Conservation (phyloP, 306 rosid species). For the Vachellia collinsii region DNA sequence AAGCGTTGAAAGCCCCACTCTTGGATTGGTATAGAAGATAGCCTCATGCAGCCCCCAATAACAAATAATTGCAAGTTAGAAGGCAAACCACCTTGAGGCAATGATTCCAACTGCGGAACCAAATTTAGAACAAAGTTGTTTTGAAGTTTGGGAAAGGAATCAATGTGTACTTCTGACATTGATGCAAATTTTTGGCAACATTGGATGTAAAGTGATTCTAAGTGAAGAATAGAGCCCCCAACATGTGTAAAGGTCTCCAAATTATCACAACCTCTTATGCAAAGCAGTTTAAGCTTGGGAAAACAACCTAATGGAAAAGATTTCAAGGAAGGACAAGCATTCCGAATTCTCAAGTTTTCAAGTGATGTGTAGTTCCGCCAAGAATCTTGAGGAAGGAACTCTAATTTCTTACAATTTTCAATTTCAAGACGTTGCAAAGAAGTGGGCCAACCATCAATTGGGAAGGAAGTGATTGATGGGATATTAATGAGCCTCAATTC, state of each 20-base stretch:
- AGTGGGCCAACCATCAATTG: conserved; percentile 2
- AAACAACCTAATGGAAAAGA: not conserved
- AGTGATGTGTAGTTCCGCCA: conserved; percentile 3
- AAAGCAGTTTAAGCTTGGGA: not conserved
- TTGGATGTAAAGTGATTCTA: fast-evolving
- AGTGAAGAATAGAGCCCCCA: not conserved
- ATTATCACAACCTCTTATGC: fast-evolving
- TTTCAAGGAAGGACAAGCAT: not conserved
- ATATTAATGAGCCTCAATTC: not conserved
- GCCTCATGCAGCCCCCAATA: not conserved
- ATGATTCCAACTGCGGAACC: too few relatives aligned
- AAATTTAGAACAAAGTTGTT: too few relatives aligned
- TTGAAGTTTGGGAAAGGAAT: too few relatives aligned
- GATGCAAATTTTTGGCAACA: fast-evolving
- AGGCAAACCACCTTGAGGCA: not conserved
- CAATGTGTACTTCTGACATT: too few relatives aligned
- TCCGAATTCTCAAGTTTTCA: fast-evolving
- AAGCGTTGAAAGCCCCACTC: not conserved
- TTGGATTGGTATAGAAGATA: not conserved
- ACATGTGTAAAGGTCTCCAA: not conserved
- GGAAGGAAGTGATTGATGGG: not conserved
- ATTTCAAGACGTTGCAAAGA: not conserved
- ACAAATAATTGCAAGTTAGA: not conserved
- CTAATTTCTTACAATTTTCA: not conserved
- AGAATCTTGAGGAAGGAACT: not conserved